Conservation (phyloP, 805 yeast genomes). For the Yamadazyma endophytica region DNA sequence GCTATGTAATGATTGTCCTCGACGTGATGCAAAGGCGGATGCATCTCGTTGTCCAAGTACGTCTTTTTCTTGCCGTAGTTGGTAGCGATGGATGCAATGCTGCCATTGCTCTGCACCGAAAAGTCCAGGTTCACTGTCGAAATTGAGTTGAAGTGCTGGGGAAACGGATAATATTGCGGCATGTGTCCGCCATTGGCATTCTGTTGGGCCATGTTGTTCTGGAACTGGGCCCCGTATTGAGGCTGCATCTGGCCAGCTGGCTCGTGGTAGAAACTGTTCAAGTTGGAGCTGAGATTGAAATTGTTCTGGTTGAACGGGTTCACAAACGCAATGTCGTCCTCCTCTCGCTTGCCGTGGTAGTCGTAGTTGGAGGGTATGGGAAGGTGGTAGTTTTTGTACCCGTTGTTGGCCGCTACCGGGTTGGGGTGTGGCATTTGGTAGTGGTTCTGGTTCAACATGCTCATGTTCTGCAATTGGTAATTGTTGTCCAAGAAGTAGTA, state of each 20-base stretch:
- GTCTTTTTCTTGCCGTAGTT: conserved; percentile 2
- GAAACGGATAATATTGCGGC: conserved; percentile 9
- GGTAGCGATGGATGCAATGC: not conserved
- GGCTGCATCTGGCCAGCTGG: conserved; percentile 1
- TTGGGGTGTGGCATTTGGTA: conserved; percentile 3
- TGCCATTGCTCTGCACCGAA: not conserved
- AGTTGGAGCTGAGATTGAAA: conserved; percentile 8
- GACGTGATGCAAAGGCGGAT: conserved; percentile 8
- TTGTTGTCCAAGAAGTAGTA: conserved; percentile 44
- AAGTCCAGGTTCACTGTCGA: conserved; percentile 4
- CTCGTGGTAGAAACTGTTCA: conserved; percentile 11
- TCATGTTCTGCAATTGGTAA: conserved; percentile 40
- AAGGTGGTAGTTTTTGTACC: conserved; percentile 9
- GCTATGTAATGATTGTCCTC: conserved; percentile 6
- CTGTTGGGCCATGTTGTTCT: not conserved
- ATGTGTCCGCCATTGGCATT: conserved; percentile 2
- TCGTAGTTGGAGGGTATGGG: conserved; percentile 12
- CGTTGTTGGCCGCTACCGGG: conserved; percentile 4
- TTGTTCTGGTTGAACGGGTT: conserved; percentile 7
- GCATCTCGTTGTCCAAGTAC: conserved; percentile 1
- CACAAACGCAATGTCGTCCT: conserved; percentile 6
- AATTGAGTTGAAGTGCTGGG: conserved; percentile 8
- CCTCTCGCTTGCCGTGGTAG: conserved; percentile 5
- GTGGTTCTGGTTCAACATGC: conserved; percentile 15
- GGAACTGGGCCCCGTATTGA: not conserved